Evolutionary conservation across 306 rosid genomes (phyloP).

Genomic region (Lathyrus sativus): DNA sequence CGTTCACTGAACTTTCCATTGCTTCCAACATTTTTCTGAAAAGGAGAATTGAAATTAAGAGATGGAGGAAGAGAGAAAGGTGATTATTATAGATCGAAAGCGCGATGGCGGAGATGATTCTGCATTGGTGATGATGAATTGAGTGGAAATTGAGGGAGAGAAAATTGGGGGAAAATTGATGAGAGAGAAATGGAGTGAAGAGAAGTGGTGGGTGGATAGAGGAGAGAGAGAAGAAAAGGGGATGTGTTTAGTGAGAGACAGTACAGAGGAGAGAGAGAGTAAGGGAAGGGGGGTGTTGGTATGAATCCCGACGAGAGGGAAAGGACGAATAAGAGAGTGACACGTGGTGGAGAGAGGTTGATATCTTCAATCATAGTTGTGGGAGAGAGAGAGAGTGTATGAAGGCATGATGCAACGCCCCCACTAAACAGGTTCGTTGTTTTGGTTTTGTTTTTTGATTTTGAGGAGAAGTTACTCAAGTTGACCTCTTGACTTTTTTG

Average conservation of each 20-base stretch:
- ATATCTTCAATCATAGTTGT: slow-evolving; percentile 43
- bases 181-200: slow-evolving; percentile 49
- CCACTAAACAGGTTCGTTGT: slow-evolving; percentile 40
- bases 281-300: slow-evolving; percentile 34
- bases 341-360: slow-evolving; percentile 52
- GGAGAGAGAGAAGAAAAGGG: slow-evolving; percentile 28
- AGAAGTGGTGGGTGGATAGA: slow-evolving; percentile 44
- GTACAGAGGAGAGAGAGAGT: slow-evolving; percentile 29
- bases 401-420: slow-evolving; percentile 47
- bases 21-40: slow-evolving; percentile 74
- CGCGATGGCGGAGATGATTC: slow-evolving; percentile 50
- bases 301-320: slow-evolving; percentile 73
- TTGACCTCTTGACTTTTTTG: slow-evolving; percentile 32
- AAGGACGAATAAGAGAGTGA: slow-evolving; percentile 41
- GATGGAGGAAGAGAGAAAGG: no score
- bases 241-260: slow-evolving; percentile 34
- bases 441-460: background rate
- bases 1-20: slow-evolving; percentile 84
- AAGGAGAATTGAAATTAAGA: background rate
- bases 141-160: slow-evolving; percentile 27
- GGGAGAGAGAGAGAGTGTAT: slow-evolving; percentile 12
- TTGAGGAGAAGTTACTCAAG: slow-evolving; percentile 19
- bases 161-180: slow-evolving; percentile 53
- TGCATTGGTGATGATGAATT: slow-evolving; percentile 44
- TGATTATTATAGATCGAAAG: slow-evolving; percentile 32